Base-by-base conservation (phyloP, 176 grass and related monocot genomes). In the Oryza officinalis region DNA sequence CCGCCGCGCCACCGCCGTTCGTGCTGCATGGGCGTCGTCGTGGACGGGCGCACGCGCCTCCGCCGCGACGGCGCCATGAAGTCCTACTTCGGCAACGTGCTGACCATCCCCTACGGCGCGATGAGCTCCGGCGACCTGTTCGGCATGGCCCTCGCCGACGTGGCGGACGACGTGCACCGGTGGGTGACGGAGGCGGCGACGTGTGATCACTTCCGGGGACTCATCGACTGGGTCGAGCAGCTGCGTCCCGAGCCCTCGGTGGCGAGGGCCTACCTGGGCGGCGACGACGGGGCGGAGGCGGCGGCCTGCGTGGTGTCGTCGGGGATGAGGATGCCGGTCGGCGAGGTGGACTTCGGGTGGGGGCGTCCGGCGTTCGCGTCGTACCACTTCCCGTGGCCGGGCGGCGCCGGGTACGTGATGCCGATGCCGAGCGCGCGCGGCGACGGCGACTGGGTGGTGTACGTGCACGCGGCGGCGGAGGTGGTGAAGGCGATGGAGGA, bases 301-400 rank as follows among this genome's bases (percentile, higher is more conserved):
- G 22, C 33, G 20, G 60, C 84, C 3, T 92, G 89, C 41, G 84
- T 92, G 10, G 87, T 94, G 69, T 92, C 90, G 28, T 91, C 89
- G 22, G 93, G 93, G 18, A 75, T 79, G 71, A 66, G 81, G 11
- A 87, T 94, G 25, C 87, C 93, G 27, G 77, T 87, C 4, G 38
- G 32, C 22, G 78, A 90, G 83, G 87, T 88, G 44, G 74, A 92
- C 71, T 94, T 94, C 78, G 93, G 93, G 22, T 92, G 93, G 93
- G 90, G 93, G 23, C 79, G 61, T 14, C 67, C 87, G 27, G 85
- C 41, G 76, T 92, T 92, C 50, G 90, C 84, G 18, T 94, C 93
- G 15, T 94, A 94, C 82, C 90, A 92, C 76, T 94, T 94, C 72
- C 93, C 90, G 6, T 94, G 93, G 93, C 87, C 69, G 12, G 78